Evolutionary conservation across 306 rosid genomes (phyloP), one percentile per base, ranked within the genome.

Genomic region (Lablab purpureus): DNA sequence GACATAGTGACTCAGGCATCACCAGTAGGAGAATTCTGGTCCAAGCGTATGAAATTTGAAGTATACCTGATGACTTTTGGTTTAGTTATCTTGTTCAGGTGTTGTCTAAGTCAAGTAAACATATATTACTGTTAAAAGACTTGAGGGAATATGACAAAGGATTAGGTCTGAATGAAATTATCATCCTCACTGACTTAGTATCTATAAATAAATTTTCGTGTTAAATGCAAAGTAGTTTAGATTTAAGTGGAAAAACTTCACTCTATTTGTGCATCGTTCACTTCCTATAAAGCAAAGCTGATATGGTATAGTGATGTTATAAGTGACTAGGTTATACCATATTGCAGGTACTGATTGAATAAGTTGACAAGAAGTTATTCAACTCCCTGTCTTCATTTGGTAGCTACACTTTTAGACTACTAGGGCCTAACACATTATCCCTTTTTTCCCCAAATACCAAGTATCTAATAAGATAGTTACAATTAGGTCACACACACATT

Each of bases 81-180:
- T 9, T 71, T 72, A 52, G 63, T 49, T 4, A 43, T 74, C 46
- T 28, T 34, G 78, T 63, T 82, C 47, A 9, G 78, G 78, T n/a
- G 23, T 30, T 74, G 25, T 73, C 30, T 40, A 41, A 73, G 54
- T 50, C n/a, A 50, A 67, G 51, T 50, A 50, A 58, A 46, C 52
- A 27, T 13, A 18, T 41, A 28, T 76, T 71, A 56, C 21, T 76
- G 47, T 64, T 41, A 76, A 64, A 80, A 52, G 43, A 58, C 67
- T 74, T 40, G 74, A 71, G 28, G 34, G 17, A 68, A 32, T 69
- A 66, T 41, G 66, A 67, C 65, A 5, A 67, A 47, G 36, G 58
- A 69, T 68, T 67, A 49, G 79, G 40, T 67, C 49, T 60, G 22
- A 43, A 64, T 60, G 23, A 66, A 75, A 47, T 49, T 49, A 34